Base-by-base conservation (phyloP, 148 eudicot species). In the Camellia sinensis region DNA sequence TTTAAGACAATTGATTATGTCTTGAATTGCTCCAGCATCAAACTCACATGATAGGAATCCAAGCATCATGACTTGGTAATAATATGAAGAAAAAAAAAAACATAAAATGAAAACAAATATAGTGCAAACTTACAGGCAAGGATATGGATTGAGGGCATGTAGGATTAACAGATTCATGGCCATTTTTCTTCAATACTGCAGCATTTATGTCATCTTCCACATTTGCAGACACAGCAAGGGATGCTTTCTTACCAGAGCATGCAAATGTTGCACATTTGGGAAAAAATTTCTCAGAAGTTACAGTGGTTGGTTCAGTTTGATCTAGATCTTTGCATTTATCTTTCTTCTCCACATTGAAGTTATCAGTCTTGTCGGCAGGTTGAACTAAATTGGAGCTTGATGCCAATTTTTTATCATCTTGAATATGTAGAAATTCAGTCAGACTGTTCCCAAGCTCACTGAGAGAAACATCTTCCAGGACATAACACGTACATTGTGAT, bases 231-330 rank as follows among this genome's bases (percentile, higher is more conserved):
- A 62, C 73, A 63, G 79, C 75, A 52, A 57, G 54, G n/a, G 62
- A 50, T 12, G 67, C 41, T 8, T 46, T 63, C 21, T 74, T 68
- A 56, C 57, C 75, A 41, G 81, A 63, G 66, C 40, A 77, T 7
- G 94, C 87, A 77, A 87, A 90, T 63, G 90, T 85, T 56, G 87
- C 86, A 82, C 81, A 77, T 80, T 84, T 90, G 81, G 78, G 77
- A 52, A 90, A 80, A 74, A 86, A 78, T 62, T 89, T 88, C 37
- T 74, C 80, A 74, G 89, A 78, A 73, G 78, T 67, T 78, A 71
- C 78, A 80, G 43, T 66, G 3, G 76, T 80, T 6, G 41, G 61
- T 45, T 78, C 63, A 50, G 18, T 74, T 59, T 45, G 80, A 75
- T 22, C 44, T 21, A 72, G 75, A 71, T 79, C 74, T 22, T 44